Evolutionary conservation across 2,329 filamentous ascomycete genomes (phyloP), one percentile per base, ranked within the genome.

Genomic region (Beauveria rudraprayagi): DNA sequence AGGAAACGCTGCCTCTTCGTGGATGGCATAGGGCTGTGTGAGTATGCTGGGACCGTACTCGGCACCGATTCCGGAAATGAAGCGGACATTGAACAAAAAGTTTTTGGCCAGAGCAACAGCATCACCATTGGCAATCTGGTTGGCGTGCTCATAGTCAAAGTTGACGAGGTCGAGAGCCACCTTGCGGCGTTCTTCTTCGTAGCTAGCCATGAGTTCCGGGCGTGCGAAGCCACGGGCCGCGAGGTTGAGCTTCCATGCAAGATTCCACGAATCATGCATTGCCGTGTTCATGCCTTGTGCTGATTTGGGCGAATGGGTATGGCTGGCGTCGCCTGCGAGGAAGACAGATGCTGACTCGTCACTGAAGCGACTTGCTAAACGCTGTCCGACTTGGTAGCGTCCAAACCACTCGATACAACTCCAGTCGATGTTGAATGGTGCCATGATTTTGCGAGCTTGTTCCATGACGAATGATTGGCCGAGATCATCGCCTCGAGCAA

Each of bases 291-390:
- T 81, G 59, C 80, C 87, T 72, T 89, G 87, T 0, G 86, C 87
- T 1, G 86, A 86, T 71, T 89, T 89, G 4, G 87, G 87, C 2
- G 84, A 87, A 69, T 90, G 87, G 0, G 87, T 90, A 66, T 90
- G 87, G 63, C 85, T 87, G 40, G 87, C 86, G 68, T 90, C 87
- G 17, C 86, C 86, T 14, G 85, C 84, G 44, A 90, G 76, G 70
- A 90, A 90, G n/a, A 88, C 81, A 17, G 84, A 80, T 46, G 76
- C 71, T 63, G 84, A 75, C 52, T 82, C 77, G 67, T 88, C 83
- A 65, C 83, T 82, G 74, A 91, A 92, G 52, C 83, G 80, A 65
- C 84, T 84, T 2, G 88, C 89, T 24, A 91, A 81, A 19, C 89
- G 83, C 74, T 90, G 87, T 11, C 86, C 85, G 61, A 90, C 86